phyloP scores from a whole-genome alignment of 176 grass and related monocot species.

The Aegilops speltoides region DNA sequence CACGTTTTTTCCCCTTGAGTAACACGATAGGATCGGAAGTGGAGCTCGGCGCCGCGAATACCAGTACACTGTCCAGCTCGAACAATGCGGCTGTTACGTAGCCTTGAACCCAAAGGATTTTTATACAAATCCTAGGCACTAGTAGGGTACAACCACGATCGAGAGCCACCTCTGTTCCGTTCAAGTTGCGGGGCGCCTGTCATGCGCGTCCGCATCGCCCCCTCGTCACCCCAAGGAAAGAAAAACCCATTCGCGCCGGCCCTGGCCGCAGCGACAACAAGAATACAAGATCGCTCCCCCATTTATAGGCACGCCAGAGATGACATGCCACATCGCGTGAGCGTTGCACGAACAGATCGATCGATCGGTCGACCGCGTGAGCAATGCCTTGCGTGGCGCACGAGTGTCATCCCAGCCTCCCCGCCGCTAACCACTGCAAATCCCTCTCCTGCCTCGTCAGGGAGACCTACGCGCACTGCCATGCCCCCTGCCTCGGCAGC shows the following conservation, averaged over 20 bases:
- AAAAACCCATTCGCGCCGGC: neutral
- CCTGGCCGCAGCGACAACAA: neutral
- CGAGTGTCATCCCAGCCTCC: slow-evolving; percentile 40
- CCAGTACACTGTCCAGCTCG: slow-evolving; percentile 18
- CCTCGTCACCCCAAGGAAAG: neutral
- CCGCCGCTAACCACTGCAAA: slow-evolving; percentile 36
- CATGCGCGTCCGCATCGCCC: slow-evolving; percentile 64
- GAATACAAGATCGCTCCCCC: neutral
- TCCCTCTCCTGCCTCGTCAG: slow-evolving; percentile 61
- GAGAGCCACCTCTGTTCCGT: neutral
- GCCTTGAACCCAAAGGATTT: slow-evolving; percentile 69
- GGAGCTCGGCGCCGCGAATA: neutral
- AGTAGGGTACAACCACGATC: no score
- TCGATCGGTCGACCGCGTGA: neutral
- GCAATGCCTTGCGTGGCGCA: slow-evolving; percentile 56
- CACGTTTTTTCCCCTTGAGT: neutral
- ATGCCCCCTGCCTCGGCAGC: slow-evolving; percentile 54
- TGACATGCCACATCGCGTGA: slow-evolving; percentile 6
- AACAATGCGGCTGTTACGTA: slow-evolving; percentile 32
- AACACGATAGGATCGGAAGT: neutral
- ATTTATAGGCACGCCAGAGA: slow-evolving; percentile 35
- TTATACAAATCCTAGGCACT: neutral
- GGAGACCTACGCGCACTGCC: slow-evolving; percentile 53
- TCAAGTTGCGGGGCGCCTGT: slow-evolving; percentile 59
- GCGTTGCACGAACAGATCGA: neutral